A percentile compares a stretch with the other conserved stretches of the same genome.
These are phyloP conservation scores for Phytophthora capsici DNA, from an alignment of 352 stramenopile species.

Conservation along the genomic window DNA sequence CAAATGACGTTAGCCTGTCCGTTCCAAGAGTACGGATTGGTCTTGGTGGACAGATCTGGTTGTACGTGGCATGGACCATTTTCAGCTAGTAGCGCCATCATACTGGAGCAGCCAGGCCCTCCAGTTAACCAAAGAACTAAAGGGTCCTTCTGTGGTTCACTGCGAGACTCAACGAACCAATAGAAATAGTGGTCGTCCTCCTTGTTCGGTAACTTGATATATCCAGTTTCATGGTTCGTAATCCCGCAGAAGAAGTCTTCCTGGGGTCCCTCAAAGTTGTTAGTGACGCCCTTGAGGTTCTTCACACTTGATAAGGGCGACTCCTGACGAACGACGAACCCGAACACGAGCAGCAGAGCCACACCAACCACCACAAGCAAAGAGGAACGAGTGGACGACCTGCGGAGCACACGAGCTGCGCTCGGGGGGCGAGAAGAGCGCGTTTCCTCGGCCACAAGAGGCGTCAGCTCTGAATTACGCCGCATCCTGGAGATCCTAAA, in stretches of 20 bases:
- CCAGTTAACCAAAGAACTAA: conserved; percentile 75
- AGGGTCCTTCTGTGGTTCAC: conserved; percentile 42
- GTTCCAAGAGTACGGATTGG: conserved; percentile 73
- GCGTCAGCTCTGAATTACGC: conserved; percentile 41
- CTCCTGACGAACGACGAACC: conserved; percentile 36
- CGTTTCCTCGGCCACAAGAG: conserved; percentile 22
- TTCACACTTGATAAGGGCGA: conserved; percentile 26
- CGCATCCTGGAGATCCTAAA: conserved; percentile 23
- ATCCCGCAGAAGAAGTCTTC: conserved; percentile 50
- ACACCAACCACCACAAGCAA: conserved; percentile 37
- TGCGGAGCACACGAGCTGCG: neutral
- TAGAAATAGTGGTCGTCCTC: conserved; percentile 73
- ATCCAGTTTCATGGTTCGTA: conserved; percentile 48
- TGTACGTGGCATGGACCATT: conserved; percentile 71
- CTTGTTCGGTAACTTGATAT: conserved; percentile 61
- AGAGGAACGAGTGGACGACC: neutral
- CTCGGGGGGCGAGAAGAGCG: neutral
- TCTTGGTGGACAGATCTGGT: conserved; percentile 46
- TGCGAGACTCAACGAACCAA: conserved; percentile 66
- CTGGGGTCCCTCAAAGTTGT: conserved; percentile 10
- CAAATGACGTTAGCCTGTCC: conserved; percentile 73
- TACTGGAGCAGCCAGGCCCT: conserved; percentile 66
- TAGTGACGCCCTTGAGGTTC: conserved; percentile 29
- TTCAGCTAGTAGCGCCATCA: conserved; percentile 61
- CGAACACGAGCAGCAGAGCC: conserved; percentile 42